Percentiles rank a stretch among this genome's conserved stretches.
phyloP scores from a whole-genome alignment of 176 grass and related monocot genomes.

The Chrysopogon serrulatus region DNA sequence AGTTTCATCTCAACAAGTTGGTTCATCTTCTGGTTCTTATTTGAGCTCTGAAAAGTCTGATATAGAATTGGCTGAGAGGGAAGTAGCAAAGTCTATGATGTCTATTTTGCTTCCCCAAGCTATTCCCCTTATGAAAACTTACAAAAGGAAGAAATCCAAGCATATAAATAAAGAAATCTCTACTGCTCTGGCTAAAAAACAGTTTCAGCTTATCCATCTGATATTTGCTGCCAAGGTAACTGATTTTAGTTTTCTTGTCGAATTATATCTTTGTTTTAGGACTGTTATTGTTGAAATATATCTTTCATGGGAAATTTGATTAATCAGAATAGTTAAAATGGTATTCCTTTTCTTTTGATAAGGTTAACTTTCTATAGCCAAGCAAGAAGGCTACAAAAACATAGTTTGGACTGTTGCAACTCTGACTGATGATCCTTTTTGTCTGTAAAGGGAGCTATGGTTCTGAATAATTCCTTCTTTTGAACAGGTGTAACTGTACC shows the following conservation, averaged over 20 bases:
- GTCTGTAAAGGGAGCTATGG: neutral
- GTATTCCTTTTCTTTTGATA: neutral
- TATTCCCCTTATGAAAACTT: constrained; percentile 70
- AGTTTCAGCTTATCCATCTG: too few relatives aligned
- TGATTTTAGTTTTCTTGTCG: too few relatives aligned
- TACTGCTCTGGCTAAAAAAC: constrained; percentile 8
- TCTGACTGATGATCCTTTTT: neutral
- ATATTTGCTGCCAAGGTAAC: too few relatives aligned
- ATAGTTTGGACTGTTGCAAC: neutral
- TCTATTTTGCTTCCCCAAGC: constrained; percentile 87
- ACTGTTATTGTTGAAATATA: constrained; percentile 1
- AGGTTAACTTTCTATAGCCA: constrained; percentile 3
- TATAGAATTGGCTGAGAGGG: constrained; percentile 51
- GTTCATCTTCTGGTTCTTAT: constrained; percentile 62
- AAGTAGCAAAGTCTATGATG: constrained; percentile 81
- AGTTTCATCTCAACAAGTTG: constrained; percentile 57
- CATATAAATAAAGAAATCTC: constrained; percentile 27
- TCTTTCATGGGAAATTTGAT: neutral
- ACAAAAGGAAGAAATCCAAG: constrained; percentile 50
- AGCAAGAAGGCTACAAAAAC: constrained; percentile 6
- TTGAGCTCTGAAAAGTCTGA: constrained; percentile 62
- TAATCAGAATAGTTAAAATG: too few relatives aligned
- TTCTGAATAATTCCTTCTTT: constrained; percentile 14
- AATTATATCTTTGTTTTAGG: too few relatives aligned
- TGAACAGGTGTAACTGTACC: constrained; percentile 28